Percentiles rank a stretch among this genome's conserved stretches.
phyloP scores from a whole-genome alignment of 768 basidiomycete genomes.

The Boletus edulis region DNA sequence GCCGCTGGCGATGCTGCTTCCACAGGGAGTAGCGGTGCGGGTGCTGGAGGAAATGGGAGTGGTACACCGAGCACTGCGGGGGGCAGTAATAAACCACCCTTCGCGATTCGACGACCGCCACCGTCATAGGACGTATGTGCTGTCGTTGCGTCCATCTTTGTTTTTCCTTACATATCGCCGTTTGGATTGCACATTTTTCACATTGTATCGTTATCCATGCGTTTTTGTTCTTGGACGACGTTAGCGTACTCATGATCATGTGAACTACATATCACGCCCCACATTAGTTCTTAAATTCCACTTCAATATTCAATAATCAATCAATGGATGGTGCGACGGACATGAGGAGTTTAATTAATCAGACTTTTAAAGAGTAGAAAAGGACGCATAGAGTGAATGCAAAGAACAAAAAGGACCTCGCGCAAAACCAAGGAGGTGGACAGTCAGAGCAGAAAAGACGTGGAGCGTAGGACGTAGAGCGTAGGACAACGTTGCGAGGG shows the following conservation, averaged over 20 bases:
- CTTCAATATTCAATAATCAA: neutral
- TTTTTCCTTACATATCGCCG: too few relatives aligned
- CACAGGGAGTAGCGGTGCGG: neutral
- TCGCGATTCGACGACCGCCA: constrained; percentile 33
- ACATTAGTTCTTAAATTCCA: neutral
- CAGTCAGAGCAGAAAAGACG: neutral
- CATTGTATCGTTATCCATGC: constrained; percentile 23
- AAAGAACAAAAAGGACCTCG: neutral
- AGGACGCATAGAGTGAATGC: constrained; percentile 1
- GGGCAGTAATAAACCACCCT: constrained; percentile 34
- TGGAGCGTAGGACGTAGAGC: neutral
- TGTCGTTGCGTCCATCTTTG: too few relatives aligned
- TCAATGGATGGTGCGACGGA: neutral
- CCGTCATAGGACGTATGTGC: neutral
- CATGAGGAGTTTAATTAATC: constrained; percentile 20
- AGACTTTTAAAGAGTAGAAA: neutral
- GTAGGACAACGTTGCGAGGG: constrained; percentile 11
- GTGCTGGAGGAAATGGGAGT: neutral
- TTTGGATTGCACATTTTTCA: too few relatives aligned
- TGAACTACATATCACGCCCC: too few relatives aligned
- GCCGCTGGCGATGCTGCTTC: constrained; percentile 33
- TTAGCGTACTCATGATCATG: too few relatives aligned
- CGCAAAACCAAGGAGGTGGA: neutral
- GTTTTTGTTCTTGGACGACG: too few relatives aligned
- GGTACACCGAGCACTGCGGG: neutral